Evolutionary conservation across 331 rosid genomes (phyloP).

Genomic region (Stylosanthes scabra): DNA sequence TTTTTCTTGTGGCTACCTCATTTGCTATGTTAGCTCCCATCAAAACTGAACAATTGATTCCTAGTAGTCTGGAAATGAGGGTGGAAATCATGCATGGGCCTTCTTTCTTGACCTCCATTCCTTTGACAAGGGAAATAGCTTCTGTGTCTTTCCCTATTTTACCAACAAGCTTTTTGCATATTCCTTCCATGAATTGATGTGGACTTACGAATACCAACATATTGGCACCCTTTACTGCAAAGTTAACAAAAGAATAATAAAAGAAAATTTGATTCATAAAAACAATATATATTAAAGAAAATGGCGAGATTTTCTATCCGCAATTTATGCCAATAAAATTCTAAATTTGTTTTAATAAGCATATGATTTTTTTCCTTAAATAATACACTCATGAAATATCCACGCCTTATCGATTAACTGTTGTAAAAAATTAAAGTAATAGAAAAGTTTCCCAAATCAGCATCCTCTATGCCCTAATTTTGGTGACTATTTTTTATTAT

Average conservation of each 20-base stretch:
- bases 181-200: constrained; percentile 92
- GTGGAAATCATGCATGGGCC: constrained; percentile 94
- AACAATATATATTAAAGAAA: background rate
- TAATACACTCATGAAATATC: no score
- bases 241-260: constrained; percentile 30
- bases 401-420: no score
- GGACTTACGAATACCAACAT: constrained; percentile 95
- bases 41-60: constrained; percentile 81
- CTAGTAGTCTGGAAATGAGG: constrained; percentile 69
- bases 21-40: constrained; percentile 98
- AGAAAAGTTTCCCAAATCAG: no score
- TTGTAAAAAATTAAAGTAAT: no score
- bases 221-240: constrained; percentile 79
- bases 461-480: no score
- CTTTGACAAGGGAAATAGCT: constrained; percentile 89
- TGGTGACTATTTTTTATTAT: no score
- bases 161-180: constrained; percentile 73
- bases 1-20: constrained; percentile 56
- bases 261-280: constrained; percentile 18
- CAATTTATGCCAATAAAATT: no score
- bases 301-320: no score
- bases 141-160: constrained; percentile 69
- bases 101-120: constrained; percentile 96
- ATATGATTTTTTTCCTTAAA: no score
- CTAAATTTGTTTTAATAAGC: no score